A percentile compares a stretch with the other conserved stretches of the same genome.
phyloP scores from a whole-genome alignment of 495 filamentous ascomycete genomes.

The Oleoguttula mirabilis region DNA sequence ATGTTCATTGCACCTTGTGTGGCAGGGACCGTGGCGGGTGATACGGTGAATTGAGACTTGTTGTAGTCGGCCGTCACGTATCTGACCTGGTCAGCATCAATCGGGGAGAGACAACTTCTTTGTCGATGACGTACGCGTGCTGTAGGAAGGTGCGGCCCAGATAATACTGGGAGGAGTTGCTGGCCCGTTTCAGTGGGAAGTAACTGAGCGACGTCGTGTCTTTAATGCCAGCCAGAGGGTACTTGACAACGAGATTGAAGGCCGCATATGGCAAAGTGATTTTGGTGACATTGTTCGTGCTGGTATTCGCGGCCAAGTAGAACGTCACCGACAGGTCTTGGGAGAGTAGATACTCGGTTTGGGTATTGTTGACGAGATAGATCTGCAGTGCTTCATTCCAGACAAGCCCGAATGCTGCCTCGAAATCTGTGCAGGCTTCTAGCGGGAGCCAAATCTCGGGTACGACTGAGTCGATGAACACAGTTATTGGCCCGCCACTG shows the following conservation, averaged over 20 bases:
- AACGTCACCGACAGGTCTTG: not conserved
- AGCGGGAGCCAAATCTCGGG: constrained; percentile 55
- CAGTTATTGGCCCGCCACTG: constrained; percentile 19
- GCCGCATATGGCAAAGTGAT: constrained; percentile 51
- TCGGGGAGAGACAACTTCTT: constrained; percentile 13
- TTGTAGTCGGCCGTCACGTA: not conserved
- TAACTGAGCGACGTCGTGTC: not conserved
- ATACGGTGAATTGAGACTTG: not conserved
- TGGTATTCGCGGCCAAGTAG: constrained; percentile 8
- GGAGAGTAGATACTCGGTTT: not conserved
- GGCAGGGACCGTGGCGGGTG: not conserved
- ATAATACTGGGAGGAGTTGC: constrained; percentile 40
- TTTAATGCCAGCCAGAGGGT: constrained; percentile 48
- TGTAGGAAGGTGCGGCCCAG: constrained; percentile 57
- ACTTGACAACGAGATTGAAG: constrained; percentile 46
- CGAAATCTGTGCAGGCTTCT: constrained; percentile 47
- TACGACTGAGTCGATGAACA: constrained; percentile 53
- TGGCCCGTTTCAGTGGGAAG: constrained; percentile 33
- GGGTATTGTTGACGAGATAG: constrained; percentile 16
- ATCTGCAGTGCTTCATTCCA: constrained; percentile 44
- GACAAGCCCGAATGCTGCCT: constrained; percentile 42
- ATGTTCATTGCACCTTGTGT: not conserved
- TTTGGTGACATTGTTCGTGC: constrained; percentile 39
- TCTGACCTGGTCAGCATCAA: not conserved
- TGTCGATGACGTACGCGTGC: constrained; percentile 53